Percentiles rank a stretch among this genome's conserved stretches.
phyloP scores from a whole-genome alignment of 306 rosid species.

The Cucurbita moschata region DNA sequence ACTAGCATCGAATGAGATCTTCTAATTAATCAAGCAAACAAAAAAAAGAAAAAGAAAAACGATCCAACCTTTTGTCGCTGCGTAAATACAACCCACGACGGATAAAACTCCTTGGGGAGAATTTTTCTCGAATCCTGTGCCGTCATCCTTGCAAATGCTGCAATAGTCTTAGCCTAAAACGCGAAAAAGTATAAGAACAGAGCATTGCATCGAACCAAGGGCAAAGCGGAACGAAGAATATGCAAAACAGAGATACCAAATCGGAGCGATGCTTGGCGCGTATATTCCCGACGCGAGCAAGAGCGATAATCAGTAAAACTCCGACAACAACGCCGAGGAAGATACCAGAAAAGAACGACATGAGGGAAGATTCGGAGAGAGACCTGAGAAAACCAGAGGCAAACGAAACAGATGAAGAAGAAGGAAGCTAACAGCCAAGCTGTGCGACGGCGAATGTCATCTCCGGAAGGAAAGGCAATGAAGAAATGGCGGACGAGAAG shows the following conservation, averaged over 20 bases:
- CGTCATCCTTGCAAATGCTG: slow-evolving; percentile 72
- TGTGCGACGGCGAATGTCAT: not conserved
- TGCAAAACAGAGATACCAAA: slow-evolving; percentile 27
- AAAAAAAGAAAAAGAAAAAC: not conserved
- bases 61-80: slow-evolving; percentile 60
- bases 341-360: slow-evolving; percentile 25
- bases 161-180: slow-evolving; percentile 52
- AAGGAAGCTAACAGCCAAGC: not conserved
- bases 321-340: slow-evolving; percentile 58
- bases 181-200: not conserved
- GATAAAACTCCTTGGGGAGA: slow-evolving; percentile 46
- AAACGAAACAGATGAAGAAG: not conserved
- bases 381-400: not conserved
- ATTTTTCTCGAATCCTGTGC: slow-evolving; percentile 68
- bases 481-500: not conserved
- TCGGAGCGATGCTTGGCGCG: slow-evolving; percentile 66
- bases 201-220: not conserved
- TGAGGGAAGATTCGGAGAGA: not conserved
- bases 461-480: not conserved
- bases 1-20: not conserved
- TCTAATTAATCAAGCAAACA: not conserved
- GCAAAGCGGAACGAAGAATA: not conserved
- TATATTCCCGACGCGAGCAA: slow-evolving; percentile 32
- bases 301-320: slow-evolving; percentile 38
- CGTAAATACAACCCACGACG: slow-evolving; percentile 73